Conservation (phyloP, 176 grass and related monocot genomes). For the Guadua angustifolia region DNA sequence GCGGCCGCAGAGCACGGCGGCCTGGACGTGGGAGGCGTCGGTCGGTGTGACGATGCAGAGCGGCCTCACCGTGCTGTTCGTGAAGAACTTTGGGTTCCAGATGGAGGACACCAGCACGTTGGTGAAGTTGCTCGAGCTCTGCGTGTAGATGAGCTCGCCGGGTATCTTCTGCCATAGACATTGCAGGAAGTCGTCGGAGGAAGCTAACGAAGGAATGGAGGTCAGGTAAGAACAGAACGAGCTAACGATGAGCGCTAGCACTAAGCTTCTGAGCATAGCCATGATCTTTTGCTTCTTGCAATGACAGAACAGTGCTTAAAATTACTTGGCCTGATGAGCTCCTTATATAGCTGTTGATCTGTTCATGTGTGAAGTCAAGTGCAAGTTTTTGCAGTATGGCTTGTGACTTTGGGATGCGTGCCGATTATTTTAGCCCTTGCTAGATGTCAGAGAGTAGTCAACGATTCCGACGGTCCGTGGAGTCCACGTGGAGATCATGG, state of each 20-base stretch:
- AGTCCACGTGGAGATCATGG: neutral
- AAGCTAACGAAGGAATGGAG: neutral
- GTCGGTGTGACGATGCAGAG: slow-evolving; percentile 56
- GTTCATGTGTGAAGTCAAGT: neutral
- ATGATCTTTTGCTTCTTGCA: slow-evolving; percentile 22
- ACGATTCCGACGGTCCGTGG: neutral
- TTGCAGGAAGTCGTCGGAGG: slow-evolving; percentile 52
- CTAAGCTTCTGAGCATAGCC: neutral
- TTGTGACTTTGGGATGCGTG: neutral
- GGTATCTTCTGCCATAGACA: slow-evolving; percentile 48
- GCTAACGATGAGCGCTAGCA: neutral
- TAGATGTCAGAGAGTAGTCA: neutral
- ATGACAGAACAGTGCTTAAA: neutral
- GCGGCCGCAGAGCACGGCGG: slow-evolving; percentile 54
- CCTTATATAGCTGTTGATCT: slow-evolving; percentile 25
- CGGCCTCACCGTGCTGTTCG: slow-evolving; percentile 48
- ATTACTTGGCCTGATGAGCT: neutral
- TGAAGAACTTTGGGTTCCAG: slow-evolving; percentile 51
- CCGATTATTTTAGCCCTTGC: neutral
- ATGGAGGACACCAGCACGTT: slow-evolving; percentile 60
- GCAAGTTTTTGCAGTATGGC: too few species aligned
- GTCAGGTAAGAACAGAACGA: neutral
- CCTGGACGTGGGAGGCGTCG: slow-evolving; percentile 55
- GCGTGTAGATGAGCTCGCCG: slow-evolving; percentile 42
- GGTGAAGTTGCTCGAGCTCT: slow-evolving; percentile 41